These are phyloP conservation scores for Dionaea muscipula DNA, from an alignment of 179 eudicot genomes.

Conservation along the genomic window DNA sequence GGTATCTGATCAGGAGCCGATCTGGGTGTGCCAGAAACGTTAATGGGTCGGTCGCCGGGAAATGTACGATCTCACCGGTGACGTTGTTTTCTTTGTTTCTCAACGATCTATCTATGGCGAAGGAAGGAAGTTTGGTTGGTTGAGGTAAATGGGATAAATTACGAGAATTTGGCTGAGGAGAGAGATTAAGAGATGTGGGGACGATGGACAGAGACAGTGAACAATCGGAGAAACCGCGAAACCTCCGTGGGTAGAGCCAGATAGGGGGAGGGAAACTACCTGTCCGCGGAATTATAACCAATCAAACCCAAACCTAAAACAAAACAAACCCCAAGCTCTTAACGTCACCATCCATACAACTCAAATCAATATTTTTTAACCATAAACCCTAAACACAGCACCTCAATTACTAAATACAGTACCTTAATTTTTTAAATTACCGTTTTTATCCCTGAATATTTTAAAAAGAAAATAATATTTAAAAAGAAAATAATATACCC, in stretches of 20 bases:
- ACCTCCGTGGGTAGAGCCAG: conserved; percentile 12
- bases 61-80: conserved; percentile 3
- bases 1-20: conserved; percentile 6
- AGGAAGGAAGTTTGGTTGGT: neutral
- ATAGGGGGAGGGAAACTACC: no score
- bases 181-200: neutral
- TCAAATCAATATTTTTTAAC: no score
- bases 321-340: no score
- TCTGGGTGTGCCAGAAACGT: conserved; percentile 11
- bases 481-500: no score
- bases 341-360: no score
- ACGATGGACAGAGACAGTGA: conserved; percentile 6
- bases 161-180: neutral
- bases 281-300: no score
- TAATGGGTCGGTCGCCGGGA: conserved; percentile 11
- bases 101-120: conserved; percentile 10
- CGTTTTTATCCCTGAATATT: no score
- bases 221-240: conserved; percentile 19
- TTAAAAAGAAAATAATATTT: no score
- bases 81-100: neutral
- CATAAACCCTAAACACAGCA: no score
- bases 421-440: no score
- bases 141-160: conserved; percentile 3
- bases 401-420: no score
- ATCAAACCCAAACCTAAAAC: no score